A percentile compares a stretch with the other conserved stretches of the same genome.
Conservation (phyloP, 495 filamentous ascomycete species). For the Lasiosphaeria hispida region DNA sequence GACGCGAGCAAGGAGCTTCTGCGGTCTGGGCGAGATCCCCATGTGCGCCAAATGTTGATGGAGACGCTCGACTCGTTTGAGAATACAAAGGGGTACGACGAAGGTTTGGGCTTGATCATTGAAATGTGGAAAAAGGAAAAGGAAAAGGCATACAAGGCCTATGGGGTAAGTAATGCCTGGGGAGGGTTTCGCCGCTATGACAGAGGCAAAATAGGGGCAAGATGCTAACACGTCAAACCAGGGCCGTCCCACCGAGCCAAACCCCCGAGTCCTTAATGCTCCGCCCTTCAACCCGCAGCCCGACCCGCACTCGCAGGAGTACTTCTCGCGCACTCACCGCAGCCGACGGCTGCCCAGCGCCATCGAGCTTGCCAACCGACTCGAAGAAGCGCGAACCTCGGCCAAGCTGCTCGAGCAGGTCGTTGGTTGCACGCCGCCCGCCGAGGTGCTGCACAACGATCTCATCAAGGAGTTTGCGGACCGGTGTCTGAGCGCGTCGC, state of each 20-base stretch:
- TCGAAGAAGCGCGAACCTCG: constrained; percentile 86
- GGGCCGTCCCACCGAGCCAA: constrained; percentile 14
- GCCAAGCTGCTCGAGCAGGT: constrained; percentile 89
- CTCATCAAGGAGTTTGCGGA: constrained; percentile 89
- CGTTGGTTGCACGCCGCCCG: constrained; percentile 73
- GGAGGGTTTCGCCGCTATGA: neutral
- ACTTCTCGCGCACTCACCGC: constrained; percentile 43
- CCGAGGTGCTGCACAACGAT: constrained; percentile 76
- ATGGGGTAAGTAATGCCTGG: constrained; percentile 32
- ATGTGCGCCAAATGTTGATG: constrained; percentile 78
- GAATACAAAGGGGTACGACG: constrained; percentile 63
- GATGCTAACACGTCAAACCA: neutral
- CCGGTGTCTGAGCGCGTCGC: constrained; percentile 75
- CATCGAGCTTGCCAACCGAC: constrained; percentile 74
- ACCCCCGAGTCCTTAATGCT: constrained; percentile 21
- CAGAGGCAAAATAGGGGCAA: neutral
- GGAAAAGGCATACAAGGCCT: constrained; percentile 50
- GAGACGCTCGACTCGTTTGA: constrained; percentile 82
- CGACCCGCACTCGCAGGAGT: constrained; percentile 36
- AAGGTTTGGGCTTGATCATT: constrained; percentile 61
- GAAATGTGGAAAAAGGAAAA: constrained; percentile 93
- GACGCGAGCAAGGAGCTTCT: constrained; percentile 73
- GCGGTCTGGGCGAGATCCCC: constrained; percentile 65
- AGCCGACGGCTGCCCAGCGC: constrained; percentile 62
- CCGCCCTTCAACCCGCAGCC: constrained; percentile 11